Conservation (phyloP, 1,284 basidiomycete species). For the Vanrija sp. region DNA sequence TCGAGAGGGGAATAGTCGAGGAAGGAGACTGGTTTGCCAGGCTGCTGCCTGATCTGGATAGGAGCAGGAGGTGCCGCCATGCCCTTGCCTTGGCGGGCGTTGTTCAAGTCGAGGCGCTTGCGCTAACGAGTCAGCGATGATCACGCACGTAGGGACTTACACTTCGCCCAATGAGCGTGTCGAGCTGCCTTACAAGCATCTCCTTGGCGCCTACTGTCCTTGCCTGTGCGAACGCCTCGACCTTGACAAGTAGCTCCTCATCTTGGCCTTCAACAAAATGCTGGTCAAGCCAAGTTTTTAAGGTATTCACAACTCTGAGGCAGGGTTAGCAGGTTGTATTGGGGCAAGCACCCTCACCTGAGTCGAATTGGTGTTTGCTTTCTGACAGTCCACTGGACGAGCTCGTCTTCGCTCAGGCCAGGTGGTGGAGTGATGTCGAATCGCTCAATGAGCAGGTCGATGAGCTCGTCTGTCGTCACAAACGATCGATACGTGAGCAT, state of each 20-base stretch:
- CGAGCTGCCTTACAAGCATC: slow-evolving; percentile 69
- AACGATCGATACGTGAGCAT: slow-evolving; percentile 97
- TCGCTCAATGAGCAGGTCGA: slow-evolving; percentile 77
- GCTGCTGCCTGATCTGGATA: no score
- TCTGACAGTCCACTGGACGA: slow-evolving; percentile 75
- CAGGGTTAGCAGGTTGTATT: background rate
- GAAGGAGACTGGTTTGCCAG: slow-evolving; percentile 29
- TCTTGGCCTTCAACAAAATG: slow-evolving; percentile 79
- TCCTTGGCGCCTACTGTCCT: slow-evolving; percentile 53
- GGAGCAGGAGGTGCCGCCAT: slow-evolving; percentile 35
- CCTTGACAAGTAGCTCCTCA: slow-evolving; percentile 65
- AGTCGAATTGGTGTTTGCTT: slow-evolving; percentile 87
- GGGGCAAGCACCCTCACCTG: slow-evolving; percentile 59
- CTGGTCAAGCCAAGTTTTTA: slow-evolving; percentile 75
- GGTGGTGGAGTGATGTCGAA: slow-evolving; percentile 76
- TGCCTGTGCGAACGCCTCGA: slow-evolving; percentile 70
- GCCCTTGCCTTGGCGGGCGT: background rate
- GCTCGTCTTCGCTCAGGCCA: slow-evolving; percentile 61
- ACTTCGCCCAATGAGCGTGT: slow-evolving; percentile 67
- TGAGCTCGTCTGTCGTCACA: slow-evolving; percentile 76
- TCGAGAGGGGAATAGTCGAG: slow-evolving; percentile 68
- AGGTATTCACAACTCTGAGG: slow-evolving; percentile 73
- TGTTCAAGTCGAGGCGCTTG: background rate
- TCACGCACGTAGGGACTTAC: background rate
- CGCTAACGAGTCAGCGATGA: background rate